Conservation (phyloP, 2,329 filamentous ascomycete species). For the Fusarium fujikuroi region DNA sequence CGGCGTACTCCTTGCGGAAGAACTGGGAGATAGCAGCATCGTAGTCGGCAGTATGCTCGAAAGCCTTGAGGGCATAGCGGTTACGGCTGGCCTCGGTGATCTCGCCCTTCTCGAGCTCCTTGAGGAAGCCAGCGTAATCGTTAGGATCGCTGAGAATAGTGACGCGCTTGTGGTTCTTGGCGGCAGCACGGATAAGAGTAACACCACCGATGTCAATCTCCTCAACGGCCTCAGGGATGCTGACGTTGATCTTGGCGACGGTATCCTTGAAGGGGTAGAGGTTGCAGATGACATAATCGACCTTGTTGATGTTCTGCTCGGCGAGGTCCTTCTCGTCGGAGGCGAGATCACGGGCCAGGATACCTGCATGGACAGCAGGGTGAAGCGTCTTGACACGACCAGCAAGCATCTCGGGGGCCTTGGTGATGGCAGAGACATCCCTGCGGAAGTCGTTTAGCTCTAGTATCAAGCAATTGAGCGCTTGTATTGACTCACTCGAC, state of each 20-base stretch:
- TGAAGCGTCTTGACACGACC: constrained; percentile 91
- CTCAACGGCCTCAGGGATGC: constrained; percentile 94
- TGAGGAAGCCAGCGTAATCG: constrained; percentile 94
- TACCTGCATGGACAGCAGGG: constrained; percentile 89
- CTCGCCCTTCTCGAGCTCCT: constrained; percentile 87
- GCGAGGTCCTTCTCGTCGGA: constrained; percentile 97
- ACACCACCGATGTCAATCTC: constrained; percentile 99
- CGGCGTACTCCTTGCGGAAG: constrained; percentile 97
- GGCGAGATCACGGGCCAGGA: constrained; percentile 92
- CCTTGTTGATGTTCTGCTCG: constrained; percentile 93
- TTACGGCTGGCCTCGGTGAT: constrained; percentile 88
- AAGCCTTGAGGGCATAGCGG: constrained; percentile 94
- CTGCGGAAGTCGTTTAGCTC: constrained; percentile 56
- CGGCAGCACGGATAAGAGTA: constrained; percentile 93
- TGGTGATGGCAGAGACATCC: constrained; percentile 97
- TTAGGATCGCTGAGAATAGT: constrained; percentile 94
- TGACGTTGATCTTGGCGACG: constrained; percentile 95
- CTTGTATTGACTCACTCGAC: constrained; percentile 78
- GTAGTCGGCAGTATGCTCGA: constrained; percentile 98
- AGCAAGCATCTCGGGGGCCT: constrained; percentile 95
- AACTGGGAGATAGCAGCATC: constrained; percentile 94
- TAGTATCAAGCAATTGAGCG: neutral
- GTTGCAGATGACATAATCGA: constrained; percentile 97
- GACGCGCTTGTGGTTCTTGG: constrained; percentile 96
- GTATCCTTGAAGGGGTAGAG: constrained; percentile 99